These are phyloP conservation scores for Eucalyptus globulus DNA, from an alignment of 345 rosid species.

Conservation along the genomic window DNA sequence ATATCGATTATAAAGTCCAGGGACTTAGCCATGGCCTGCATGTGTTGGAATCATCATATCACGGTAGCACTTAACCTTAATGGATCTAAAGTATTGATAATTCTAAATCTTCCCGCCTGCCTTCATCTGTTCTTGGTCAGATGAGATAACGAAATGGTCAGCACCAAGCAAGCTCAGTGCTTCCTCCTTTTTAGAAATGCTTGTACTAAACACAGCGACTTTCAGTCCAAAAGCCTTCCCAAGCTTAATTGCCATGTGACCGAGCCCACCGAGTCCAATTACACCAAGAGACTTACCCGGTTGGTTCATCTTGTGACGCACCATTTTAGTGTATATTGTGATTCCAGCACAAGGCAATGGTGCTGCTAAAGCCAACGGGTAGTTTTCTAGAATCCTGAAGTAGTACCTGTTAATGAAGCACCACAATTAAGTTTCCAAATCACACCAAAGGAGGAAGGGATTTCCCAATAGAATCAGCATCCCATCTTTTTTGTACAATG, in stretches of 20 bases:
- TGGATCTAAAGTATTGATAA: background rate
- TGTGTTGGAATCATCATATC: background rate
- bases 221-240: constrained; percentile 80
- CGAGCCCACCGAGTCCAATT: constrained; percentile 87
- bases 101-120: background rate
- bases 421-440: background rate
- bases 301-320: constrained; percentile 68
- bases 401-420: constrained; percentile 48
- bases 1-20: constrained; percentile 69
- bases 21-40: constrained; percentile 48
- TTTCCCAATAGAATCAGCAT: background rate
- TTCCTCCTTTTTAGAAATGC: constrained; percentile 73
- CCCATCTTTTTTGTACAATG: background rate
- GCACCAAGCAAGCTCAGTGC: constrained; percentile 58
- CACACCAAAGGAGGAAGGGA: background rate
- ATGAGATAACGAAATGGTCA: constrained; percentile 47
- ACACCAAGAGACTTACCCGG: constrained; percentile 70
- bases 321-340: constrained; percentile 73
- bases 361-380: constrained; percentile 64
- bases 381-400: constrained; percentile 46
- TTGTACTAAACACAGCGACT: constrained; percentile 82
- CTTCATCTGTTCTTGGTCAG: constrained; percentile 69
- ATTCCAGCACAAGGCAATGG: constrained; percentile 84
- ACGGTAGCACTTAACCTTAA: background rate
- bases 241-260: constrained; percentile 91